Evolutionary conservation across 176 grass and related monocot species (phyloP), one percentile per base, ranked within the genome.

Genomic region (Musa schizocarpa): DNA sequence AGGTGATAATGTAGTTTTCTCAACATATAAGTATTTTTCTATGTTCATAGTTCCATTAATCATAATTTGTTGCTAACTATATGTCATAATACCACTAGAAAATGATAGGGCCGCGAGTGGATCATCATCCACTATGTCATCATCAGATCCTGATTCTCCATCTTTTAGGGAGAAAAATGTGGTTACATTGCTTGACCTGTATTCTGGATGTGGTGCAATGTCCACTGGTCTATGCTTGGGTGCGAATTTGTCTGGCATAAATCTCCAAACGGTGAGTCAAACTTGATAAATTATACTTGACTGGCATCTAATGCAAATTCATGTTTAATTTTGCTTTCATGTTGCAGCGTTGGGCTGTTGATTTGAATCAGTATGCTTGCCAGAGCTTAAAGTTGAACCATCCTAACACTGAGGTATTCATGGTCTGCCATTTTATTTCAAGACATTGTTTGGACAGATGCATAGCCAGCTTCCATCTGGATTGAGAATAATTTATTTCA

Each of bases 141-240:
- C 82, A 0, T 26, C 55, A 55, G 83, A 97, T 71, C 63, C 43
- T 19, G 85, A 83, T 8, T 19, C 2, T 0, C 25, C 49, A 63
- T 83, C 79, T 59, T 82, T 54, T 67, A 53, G 9, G 11, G 77
- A 59, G 78, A 80, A 54, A 14, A 85, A 71, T 67, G 72, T 52
- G 0, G 72, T 83, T 9, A 74, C 81, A 9, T 86, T 98, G 16
- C 82, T 98, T 3, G 94, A 98, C 16, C 76, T 98, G 7, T 98
- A 93, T 77, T 98, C 94, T 17, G 94, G 94, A 16, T 98, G 90
- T 25, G 94, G 94, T 9, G 94, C 89, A 24, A 93, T 98, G 90
- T 98, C 94, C 9, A 98, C 88, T 7, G 90, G 94, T 1, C 56
- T 98, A 61, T 98, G 94, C 54, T 85, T 93, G 68, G 94, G 94